Evolutionary conservation across 2,329 filamentous ascomycete genomes (phyloP).

Genomic region (Cladophialophora carrionii): DNA sequence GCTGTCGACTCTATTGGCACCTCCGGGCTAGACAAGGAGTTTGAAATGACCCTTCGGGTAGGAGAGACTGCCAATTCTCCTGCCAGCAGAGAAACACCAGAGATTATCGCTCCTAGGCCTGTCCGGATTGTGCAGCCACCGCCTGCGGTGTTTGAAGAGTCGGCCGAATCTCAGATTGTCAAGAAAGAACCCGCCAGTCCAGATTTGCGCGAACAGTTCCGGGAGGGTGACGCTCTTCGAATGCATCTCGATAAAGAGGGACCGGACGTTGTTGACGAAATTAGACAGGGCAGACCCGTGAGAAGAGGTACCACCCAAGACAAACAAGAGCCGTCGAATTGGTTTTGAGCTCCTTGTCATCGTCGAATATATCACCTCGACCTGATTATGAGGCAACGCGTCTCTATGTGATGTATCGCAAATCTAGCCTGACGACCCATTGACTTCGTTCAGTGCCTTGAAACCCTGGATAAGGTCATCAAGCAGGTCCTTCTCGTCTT

Average conservation of each 20-base stretch:
- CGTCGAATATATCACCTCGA: neutral
- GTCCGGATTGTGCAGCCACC: conserved; percentile 29
- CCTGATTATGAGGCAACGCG: neutral
- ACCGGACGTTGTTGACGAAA: conserved; percentile 7
- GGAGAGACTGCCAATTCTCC: conserved; percentile 18
- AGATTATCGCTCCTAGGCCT: conserved; percentile 34
- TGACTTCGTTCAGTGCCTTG: conserved; percentile 52
- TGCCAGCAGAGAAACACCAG: conserved; percentile 17
- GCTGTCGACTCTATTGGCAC: conserved; percentile 6
- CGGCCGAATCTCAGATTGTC: conserved; percentile 8
- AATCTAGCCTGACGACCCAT: conserved; percentile 5
- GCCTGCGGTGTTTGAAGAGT: conserved; percentile 24
- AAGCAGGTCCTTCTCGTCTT: conserved; percentile 81
- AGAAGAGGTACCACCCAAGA: conserved; percentile 6
- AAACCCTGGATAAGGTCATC: conserved; percentile 73
- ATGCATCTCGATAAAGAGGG: conserved; percentile 21
- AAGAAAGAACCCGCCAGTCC: conserved; percentile 12
- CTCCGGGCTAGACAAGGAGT: conserved; percentile 33
- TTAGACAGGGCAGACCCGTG: neutral
- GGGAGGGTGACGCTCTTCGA: conserved; percentile 26
- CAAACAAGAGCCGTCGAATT: conserved; percentile 12
- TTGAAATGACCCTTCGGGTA: conserved; percentile 37
- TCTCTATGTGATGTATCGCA: neutral
- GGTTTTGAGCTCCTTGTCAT: conserved; percentile 9
- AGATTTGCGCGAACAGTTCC: conserved; percentile 13